phyloP scores from a whole-genome alignment of 2,329 filamentous ascomycete species.

The Emmonsiellopsis sp. region DNA sequence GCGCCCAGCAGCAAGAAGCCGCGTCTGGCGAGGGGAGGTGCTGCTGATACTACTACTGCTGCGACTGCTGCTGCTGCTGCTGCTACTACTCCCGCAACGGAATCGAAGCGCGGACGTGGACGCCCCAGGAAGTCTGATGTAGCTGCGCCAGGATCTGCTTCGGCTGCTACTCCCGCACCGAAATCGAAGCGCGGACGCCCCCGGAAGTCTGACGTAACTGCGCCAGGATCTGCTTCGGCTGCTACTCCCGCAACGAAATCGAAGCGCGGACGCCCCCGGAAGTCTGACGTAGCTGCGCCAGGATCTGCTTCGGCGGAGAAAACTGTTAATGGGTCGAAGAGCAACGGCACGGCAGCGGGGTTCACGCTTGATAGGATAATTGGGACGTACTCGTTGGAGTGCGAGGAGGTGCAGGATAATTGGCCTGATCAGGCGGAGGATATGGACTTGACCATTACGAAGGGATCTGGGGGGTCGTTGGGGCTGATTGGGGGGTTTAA shows the following conservation, averaged over 20 bases:
- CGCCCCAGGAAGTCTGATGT: slow-evolving; percentile 7
- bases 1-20: background rate
- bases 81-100: background rate
- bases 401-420: slow-evolving; percentile 6
- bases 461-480: background rate
- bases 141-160: background rate
- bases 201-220: background rate
- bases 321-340: background rate
- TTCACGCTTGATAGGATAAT: slow-evolving; percentile 8
- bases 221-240: background rate
- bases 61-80: background rate
- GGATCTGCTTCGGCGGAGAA: background rate
- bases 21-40: background rate
- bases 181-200: background rate
- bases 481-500: slow-evolving; percentile 11
- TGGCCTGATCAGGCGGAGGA: slow-evolving; percentile 10
- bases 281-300: background rate
- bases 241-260: background rate
- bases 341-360: no score
- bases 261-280: slow-evolving; percentile 6
- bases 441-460: slow-evolving; percentile 11
- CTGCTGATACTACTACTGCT: background rate
- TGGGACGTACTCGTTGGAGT: slow-evolving; percentile 10
- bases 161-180: background rate
- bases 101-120: slow-evolving; percentile 7